phyloP scores from a whole-genome alignment of 169 alveolate genomes.

The Eimeria praecox region DNA sequence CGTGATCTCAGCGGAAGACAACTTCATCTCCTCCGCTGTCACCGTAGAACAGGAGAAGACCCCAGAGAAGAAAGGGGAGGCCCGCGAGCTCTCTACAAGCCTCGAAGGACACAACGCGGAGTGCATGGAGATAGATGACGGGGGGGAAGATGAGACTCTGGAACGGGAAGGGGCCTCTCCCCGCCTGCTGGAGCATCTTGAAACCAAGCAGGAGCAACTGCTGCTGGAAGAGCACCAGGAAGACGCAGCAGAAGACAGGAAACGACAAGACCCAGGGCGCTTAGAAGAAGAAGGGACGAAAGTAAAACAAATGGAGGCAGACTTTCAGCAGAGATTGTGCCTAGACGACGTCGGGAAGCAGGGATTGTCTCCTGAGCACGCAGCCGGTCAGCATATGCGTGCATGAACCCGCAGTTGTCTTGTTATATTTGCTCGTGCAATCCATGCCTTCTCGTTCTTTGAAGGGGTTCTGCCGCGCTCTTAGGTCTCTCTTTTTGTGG shows the following conservation, averaged over 20 bases:
- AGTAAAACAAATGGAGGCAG: slow-evolving; percentile 16
- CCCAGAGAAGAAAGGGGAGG: slow-evolving; percentile 17
- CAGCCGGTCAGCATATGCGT: slow-evolving; percentile 54
- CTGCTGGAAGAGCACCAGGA: slow-evolving; percentile 36
- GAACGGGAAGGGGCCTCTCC: slow-evolving; percentile 13
- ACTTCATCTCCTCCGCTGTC: background rate
- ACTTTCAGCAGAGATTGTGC: slow-evolving; percentile 81
- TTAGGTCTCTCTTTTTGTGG: too few species aligned
- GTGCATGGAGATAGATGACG: background rate
- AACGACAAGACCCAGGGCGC: background rate
- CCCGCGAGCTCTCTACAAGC: slow-evolving; percentile 4
- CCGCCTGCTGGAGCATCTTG: slow-evolving; percentile 34
- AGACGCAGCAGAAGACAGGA: slow-evolving; percentile 29
- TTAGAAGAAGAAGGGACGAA: slow-evolving; percentile 17
- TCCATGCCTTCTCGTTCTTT: too few species aligned
- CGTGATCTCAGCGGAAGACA: background rate
- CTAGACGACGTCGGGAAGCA: slow-evolving; percentile 80
- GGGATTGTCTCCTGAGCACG: slow-evolving; percentile 68
- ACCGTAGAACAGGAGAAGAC: background rate
- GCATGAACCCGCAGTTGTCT: background rate
- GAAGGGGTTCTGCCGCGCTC: too few species aligned
- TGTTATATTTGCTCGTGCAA: background rate
- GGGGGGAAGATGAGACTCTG: background rate
- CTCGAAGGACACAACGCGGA: slow-evolving; percentile 12
- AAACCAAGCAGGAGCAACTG: slow-evolving; percentile 11